phyloP scores from a whole-genome alignment of 108 stramenopile species.

The Skeletonema grethae region DNA sequence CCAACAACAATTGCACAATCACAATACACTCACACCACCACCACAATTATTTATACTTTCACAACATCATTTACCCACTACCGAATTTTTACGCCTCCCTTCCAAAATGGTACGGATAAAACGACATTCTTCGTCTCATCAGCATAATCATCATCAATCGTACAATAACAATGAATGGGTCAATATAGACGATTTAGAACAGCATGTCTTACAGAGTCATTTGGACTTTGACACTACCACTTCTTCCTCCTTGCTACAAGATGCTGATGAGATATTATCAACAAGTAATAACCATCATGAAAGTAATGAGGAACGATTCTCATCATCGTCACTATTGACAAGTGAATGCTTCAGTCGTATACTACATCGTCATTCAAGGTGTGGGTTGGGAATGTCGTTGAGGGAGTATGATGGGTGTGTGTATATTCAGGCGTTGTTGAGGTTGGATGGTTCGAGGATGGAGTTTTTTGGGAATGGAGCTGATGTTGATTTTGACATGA shows the following conservation, averaged over 20 bases:
- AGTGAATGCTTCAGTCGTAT: constrained; percentile 25
- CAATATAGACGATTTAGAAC: constrained; percentile 28
- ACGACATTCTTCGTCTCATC: not conserved
- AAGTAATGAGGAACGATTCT: not conserved
- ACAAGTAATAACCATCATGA: not conserved
- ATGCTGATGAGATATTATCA: constrained; percentile 5
- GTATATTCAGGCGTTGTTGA: constrained; percentile 52
- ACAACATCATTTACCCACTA: not conserved
- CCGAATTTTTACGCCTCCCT: constrained; percentile 37
- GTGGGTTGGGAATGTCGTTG: constrained; percentile 79
- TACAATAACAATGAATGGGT: not conserved
- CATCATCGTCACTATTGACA: constrained; percentile 8
- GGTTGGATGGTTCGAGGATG: constrained; percentile 35
- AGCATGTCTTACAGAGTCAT: constrained; percentile 22
- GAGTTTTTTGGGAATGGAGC: not conserved
- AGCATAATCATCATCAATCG: not conserved
- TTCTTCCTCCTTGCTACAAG: constrained; percentile 6
- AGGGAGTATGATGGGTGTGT: constrained; percentile 48
- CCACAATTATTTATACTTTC: not conserved
- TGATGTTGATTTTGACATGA: too few species aligned
- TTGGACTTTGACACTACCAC: constrained; percentile 9
- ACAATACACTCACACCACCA: not conserved
- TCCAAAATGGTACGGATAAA: constrained; percentile 21
- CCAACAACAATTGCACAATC: not conserved
- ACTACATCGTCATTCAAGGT: constrained; percentile 47